These are phyloP conservation scores for Aureobasidium mangrovei DNA, from an alignment of 2,329 filamentous ascomycete species.

Conservation along the genomic window DNA sequence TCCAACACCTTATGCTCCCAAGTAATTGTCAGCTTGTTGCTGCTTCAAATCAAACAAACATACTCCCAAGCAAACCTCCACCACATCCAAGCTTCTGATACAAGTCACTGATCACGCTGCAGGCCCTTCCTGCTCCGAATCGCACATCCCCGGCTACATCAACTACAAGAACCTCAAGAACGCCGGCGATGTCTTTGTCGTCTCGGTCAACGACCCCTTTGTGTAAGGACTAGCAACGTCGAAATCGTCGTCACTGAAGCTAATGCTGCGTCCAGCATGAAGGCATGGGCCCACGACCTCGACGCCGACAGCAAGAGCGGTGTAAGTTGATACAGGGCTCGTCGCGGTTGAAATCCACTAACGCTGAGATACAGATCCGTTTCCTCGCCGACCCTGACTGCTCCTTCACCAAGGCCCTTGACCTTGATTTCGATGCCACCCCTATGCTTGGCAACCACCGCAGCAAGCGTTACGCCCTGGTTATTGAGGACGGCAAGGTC, in stretches of 20 bases:
- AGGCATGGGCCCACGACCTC: conserved; percentile 73
- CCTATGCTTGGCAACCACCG: conserved; percentile 74
- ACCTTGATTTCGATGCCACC: conserved; percentile 70
- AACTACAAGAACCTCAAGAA: conserved; percentile 67
- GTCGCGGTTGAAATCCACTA: neutral
- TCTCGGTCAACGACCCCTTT: conserved; percentile 90
- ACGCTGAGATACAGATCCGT: conserved; percentile 54
- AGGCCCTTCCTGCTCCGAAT: conserved; percentile 54
- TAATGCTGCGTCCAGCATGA: conserved; percentile 54
- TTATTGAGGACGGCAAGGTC: conserved; percentile 78
- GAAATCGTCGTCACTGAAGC: neutral
- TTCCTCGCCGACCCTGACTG: conserved; percentile 78
- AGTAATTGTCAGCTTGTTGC: neutral
- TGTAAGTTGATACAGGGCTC: conserved; percentile 26
- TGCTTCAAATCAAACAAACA: no score
- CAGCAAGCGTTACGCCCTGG: conserved; percentile 79
- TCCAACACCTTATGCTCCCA: neutral
- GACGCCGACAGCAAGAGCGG: conserved; percentile 67
- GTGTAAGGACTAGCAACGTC: conserved; percentile 48
- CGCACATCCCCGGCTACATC: conserved; percentile 81
- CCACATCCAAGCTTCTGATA: neutral
- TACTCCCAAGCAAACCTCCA: neutral
- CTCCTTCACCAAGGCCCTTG: conserved; percentile 73
- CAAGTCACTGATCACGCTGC: neutral
- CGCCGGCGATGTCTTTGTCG: conserved; percentile 78